Base-by-base conservation (phyloP, 2,329 filamentous ascomycete species). In the Curvularia lunata region DNA sequence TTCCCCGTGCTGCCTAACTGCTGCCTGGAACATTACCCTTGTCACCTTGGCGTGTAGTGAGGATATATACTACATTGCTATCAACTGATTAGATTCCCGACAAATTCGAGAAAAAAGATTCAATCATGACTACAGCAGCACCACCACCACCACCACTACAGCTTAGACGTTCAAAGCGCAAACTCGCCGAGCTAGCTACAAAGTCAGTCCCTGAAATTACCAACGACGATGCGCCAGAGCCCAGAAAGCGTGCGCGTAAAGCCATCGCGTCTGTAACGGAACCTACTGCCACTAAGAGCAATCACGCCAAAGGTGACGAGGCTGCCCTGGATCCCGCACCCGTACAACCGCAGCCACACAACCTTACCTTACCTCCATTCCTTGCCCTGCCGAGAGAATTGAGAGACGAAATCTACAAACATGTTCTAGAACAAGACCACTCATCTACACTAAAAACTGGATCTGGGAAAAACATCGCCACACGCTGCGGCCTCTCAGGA, bases 311-410 rank as follows among this genome's bases (percentile, higher is more conserved):
- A 30, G 25, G 19, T n/a, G 18, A 23, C 3, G 3, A 21, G 21
- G 6, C 18, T 7, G n/a, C 6, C 25, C 41, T 5, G 3, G 16
- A 30, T 37, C 12, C 23, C 19, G 30, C 5, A 47, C 8, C 40
- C 8, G 13, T 21, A 43, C 42, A 10, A 16, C 1, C 43, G 8
- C 48, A 9, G 18, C 54, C 46, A 23, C 1, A 21, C 13, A 28
- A 18, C 12, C 9, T 18, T 10, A 50, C 49, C 21, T 16, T 43
- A 5, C 30, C 53, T 2, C 30, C 41, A 3, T 64, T 67, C 42
- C 59, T 67, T 30, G 48, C 54, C 1, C 58, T 67, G 3, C 65
- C 65, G 4, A 53, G 60, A 27, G 64, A 68, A 51, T 46, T 68
- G 1, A 50, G 62, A 12, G 62, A 67, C 49, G 58, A 64, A 30